These are phyloP conservation scores for Solanum hybrid DNA, from an alignment of 305 asterid species.

Conservation along the genomic window DNA sequence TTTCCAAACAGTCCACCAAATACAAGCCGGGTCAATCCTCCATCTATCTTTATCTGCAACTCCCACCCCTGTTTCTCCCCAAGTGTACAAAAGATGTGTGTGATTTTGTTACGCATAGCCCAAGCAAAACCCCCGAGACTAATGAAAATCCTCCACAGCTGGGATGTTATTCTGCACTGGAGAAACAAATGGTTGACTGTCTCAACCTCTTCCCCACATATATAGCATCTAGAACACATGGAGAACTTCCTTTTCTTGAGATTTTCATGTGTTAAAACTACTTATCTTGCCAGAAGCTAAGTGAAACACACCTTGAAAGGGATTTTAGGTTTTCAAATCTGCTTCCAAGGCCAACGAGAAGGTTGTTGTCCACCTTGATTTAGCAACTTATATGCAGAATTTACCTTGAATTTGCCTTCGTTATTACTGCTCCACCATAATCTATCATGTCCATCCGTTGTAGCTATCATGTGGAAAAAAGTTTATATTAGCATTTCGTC, in stretches of 20 bases:
- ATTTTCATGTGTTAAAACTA: too few species aligned
- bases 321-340: neutral
- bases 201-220: neutral
- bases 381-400: neutral
- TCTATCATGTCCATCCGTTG: neutral
- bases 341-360: neutral
- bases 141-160: neutral
- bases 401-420: neutral
- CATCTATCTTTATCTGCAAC: neutral
- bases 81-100: neutral
- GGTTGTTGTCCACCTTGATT: neutral
- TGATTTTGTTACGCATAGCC: neutral
- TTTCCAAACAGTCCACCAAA: neutral
- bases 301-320: neutral
- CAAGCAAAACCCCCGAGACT: neutral
- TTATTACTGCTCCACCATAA: neutral
- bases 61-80: neutral
- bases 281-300: neutral
- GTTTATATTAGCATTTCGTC: neutral
- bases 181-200: neutral
- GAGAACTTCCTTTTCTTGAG: neutral
- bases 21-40: neutral
- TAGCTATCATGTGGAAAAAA: neutral
- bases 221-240: neutral
- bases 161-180: neutral